Conservation (phyloP, 345 rosid genomes). For the Hibiscus mutabilis region DNA sequence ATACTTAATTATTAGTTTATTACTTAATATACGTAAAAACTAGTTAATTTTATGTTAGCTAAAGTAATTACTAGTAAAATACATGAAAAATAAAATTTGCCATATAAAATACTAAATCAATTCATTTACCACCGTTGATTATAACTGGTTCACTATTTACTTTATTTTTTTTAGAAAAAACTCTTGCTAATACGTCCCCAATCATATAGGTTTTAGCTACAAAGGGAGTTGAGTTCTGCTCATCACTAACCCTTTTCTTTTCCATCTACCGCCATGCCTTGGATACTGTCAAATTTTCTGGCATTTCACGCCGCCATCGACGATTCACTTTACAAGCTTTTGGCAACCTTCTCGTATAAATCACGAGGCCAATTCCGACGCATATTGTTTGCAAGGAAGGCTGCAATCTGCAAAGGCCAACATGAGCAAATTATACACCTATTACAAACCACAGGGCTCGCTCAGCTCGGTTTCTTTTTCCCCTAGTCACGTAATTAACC, state of each 20-base stretch:
- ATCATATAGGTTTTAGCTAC: background rate
- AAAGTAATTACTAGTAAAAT: background rate
- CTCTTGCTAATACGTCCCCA: too few species aligned
- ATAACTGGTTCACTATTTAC: background rate
- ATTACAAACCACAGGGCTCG: background rate
- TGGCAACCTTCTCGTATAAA: conserved; percentile 69
- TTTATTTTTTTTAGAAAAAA: too few species aligned
- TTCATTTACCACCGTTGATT: background rate
- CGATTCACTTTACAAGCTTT: conserved; percentile 50
- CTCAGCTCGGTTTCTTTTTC: background rate
- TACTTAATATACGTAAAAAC: too few species aligned
- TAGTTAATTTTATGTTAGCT: too few species aligned
- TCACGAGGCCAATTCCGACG: conserved; percentile 89
- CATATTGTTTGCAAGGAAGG: conserved; percentile 77
- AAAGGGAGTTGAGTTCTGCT: background rate
- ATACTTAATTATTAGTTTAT: too few species aligned
- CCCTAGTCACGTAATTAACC: background rate
- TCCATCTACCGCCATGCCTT: background rate
- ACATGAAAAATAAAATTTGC: background rate
- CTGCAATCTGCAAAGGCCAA: conserved; percentile 58
- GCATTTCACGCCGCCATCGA: background rate
- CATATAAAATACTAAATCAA: background rate
- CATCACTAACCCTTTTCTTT: background rate
- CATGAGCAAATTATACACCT: background rate
- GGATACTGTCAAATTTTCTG: background rate